These are phyloP conservation scores for Gliomastix tumulicola DNA, from an alignment of 2,329 filamentous ascomycete species.

Conservation along the genomic window DNA sequence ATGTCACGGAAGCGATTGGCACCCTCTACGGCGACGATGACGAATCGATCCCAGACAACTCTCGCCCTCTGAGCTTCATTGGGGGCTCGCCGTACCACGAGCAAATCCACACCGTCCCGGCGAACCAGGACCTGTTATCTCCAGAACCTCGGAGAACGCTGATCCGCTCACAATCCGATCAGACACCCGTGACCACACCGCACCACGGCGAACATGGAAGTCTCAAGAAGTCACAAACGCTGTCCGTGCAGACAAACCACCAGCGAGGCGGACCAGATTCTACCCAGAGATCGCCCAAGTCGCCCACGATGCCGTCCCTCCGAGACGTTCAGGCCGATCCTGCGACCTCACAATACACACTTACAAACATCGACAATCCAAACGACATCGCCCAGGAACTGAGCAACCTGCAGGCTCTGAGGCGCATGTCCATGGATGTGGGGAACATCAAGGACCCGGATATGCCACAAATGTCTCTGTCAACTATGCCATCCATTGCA, in stretches of 20 bases:
- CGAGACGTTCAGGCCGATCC: constrained; percentile 54
- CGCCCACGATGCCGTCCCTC: constrained; percentile 44
- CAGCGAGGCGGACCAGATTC: constrained; percentile 11
- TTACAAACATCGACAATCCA: constrained; percentile 85
- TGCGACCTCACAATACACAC: constrained; percentile 61
- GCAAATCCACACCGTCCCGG: constrained; percentile 31
- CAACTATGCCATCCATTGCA: constrained; percentile 66
- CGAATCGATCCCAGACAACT: constrained; percentile 34
- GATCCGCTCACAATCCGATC: constrained; percentile 39
- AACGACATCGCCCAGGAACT: constrained; percentile 87
- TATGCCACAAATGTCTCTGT: constrained; percentile 60
- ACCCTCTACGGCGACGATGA: constrained; percentile 79
- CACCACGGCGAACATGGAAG: constrained; percentile 21
- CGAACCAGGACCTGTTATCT: constrained; percentile 17
- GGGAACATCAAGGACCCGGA: constrained; percentile 66
- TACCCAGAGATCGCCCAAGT: constrained; percentile 26
- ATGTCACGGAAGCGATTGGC: constrained; percentile 90
- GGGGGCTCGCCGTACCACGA: constrained; percentile 46
- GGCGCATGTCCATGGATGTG: constrained; percentile 93
- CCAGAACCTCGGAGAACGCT: constrained; percentile 25
- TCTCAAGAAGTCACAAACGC: constrained; percentile 35
- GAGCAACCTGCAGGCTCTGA: constrained; percentile 83
- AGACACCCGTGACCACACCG: constrained; percentile 14
- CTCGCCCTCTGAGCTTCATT: constrained; percentile 70
- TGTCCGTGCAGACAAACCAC: constrained; percentile 28